Evolutionary conservation across 2,329 filamentous ascomycete genomes (phyloP).

Genomic region (Proliferodiscus dingleyae): DNA sequence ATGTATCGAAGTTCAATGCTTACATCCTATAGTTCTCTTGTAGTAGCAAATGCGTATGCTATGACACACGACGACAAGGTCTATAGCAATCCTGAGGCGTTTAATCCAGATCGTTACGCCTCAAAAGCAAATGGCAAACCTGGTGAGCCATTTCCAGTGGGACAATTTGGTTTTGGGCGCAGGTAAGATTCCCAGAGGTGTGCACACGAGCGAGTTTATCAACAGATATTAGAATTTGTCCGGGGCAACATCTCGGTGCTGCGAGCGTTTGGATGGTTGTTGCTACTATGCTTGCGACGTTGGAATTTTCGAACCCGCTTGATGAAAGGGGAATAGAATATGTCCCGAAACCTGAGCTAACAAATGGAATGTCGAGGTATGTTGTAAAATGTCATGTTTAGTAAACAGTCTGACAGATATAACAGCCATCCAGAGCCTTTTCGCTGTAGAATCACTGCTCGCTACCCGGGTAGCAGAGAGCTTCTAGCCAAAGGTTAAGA

Average conservation of each 20-base stretch:
- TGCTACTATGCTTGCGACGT: no score
- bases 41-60: constrained; percentile 45
- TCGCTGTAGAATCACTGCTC: no score
- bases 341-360: no score
- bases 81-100: constrained; percentile 38
- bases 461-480: no score
- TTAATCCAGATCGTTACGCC: constrained; percentile 42
- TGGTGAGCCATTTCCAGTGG: constrained; percentile 42
- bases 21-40: constrained; percentile 26
- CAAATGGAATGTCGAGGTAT: no score
- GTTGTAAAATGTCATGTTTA: no score
- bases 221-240: constrained; percentile 37
- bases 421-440: no score
- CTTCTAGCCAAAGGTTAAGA: no score
- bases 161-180: constrained; percentile 49
- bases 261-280: constrained; percentile 38
- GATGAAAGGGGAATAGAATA: no score
- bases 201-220: not conserved
- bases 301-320: no score
- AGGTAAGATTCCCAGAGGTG: not conserved
- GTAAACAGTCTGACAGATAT: no score
- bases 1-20: constrained; percentile 21
- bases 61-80: constrained; percentile 45
- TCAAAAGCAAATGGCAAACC: constrained; percentile 32
- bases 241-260: constrained; percentile 45